Conservation (phyloP, 2,329 filamentous ascomycete species). For the Colletotrichum lindemuthianum region DNA sequence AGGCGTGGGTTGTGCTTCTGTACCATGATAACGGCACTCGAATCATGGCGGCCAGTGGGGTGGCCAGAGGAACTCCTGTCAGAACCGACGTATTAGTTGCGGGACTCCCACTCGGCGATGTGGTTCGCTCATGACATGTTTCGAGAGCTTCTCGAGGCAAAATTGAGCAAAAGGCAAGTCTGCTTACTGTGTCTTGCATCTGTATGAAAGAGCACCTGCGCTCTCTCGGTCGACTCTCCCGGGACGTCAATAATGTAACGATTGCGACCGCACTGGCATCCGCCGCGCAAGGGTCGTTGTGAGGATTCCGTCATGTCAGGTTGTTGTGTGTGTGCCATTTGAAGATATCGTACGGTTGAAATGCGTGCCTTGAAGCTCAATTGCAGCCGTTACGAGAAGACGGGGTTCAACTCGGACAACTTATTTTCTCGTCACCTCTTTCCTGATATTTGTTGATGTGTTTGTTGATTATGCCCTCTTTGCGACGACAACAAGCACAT, state of each 20-base stretch:
- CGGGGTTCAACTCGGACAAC: no score
- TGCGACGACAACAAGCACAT: not conserved
- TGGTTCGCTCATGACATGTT: not conserved
- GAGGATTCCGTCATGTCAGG: slow-evolving; percentile 48
- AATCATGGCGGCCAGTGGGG: slow-evolving; percentile 82
- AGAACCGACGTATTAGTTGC: slow-evolving; percentile 34
- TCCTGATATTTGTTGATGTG: slow-evolving; percentile 7
- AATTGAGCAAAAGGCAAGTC: not conserved
- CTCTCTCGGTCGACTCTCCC: slow-evolving; percentile 61
- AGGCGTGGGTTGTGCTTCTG: slow-evolving; percentile 77
- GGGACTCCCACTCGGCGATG: not conserved
- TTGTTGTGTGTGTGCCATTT: not conserved
- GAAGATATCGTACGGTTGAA: not conserved
- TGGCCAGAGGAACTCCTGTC: slow-evolving; percentile 72
- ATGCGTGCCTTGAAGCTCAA: not conserved
- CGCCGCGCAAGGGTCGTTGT: slow-evolving; percentile 71
- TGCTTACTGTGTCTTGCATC: slow-evolving; percentile 76
- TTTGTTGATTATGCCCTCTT: slow-evolving; percentile 22
- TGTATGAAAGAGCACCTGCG: slow-evolving; percentile 80
- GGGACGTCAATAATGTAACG: slow-evolving; percentile 81
- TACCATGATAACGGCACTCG: slow-evolving; percentile 86
- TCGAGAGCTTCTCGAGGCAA: not conserved
- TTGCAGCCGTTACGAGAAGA: no score
- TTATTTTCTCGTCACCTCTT: not conserved
- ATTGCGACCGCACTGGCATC: slow-evolving; percentile 88